A percentile compares a stretch with the other conserved stretches of the same genome.
Conservation (phyloP, 2,329 filamentous ascomycete species). For the Dactylellina parvicollis region DNA sequence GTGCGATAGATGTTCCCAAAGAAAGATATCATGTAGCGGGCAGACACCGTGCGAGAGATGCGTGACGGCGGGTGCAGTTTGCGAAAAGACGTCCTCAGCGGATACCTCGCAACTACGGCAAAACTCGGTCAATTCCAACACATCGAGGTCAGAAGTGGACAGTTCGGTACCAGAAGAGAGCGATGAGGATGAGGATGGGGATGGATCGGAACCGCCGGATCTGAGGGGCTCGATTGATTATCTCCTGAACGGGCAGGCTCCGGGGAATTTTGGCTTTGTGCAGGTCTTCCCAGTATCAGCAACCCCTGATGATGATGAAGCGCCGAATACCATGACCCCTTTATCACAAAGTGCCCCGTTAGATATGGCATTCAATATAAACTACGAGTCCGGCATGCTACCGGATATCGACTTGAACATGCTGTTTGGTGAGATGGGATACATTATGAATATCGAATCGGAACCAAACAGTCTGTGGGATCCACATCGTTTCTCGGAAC, state of each 20-base stretch:
- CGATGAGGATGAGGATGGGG: slow-evolving; percentile 43
- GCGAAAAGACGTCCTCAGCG: slow-evolving; percentile 40
- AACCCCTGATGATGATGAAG: slow-evolving; percentile 38
- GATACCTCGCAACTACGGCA: slow-evolving; percentile 33
- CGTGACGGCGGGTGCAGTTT: slow-evolving; percentile 39
- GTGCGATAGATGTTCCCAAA: slow-evolving; percentile 50
- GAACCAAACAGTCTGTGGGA: slow-evolving; percentile 41
- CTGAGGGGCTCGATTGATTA: slow-evolving; percentile 45
- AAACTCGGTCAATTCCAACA: slow-evolving; percentile 14
- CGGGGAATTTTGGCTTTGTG: slow-evolving; percentile 41
- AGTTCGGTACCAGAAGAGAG: slow-evolving; percentile 25
- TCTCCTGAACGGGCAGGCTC: slow-evolving; percentile 38
- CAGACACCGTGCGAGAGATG: slow-evolving; percentile 44
- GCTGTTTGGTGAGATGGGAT: slow-evolving; percentile 47
- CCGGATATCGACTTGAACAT: slow-evolving; percentile 44
- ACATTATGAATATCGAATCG: slow-evolving; percentile 38
- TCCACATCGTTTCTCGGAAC: slow-evolving; percentile 35
- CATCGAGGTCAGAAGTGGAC: slow-evolving; percentile 28
- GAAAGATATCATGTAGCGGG: slow-evolving; percentile 47
- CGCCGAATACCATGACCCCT: background rate
- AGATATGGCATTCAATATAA: slow-evolving; percentile 40
- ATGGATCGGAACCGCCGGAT: slow-evolving; percentile 37
- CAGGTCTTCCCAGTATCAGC: slow-evolving; percentile 34
- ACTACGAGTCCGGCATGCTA: slow-evolving; percentile 38
- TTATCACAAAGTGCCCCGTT: slow-evolving; percentile 15